Evolutionary conservation across 129 eudicot species (phyloP), one percentile per base, ranked within the genome.

Genomic region (Flaveria ramosissima): DNA sequence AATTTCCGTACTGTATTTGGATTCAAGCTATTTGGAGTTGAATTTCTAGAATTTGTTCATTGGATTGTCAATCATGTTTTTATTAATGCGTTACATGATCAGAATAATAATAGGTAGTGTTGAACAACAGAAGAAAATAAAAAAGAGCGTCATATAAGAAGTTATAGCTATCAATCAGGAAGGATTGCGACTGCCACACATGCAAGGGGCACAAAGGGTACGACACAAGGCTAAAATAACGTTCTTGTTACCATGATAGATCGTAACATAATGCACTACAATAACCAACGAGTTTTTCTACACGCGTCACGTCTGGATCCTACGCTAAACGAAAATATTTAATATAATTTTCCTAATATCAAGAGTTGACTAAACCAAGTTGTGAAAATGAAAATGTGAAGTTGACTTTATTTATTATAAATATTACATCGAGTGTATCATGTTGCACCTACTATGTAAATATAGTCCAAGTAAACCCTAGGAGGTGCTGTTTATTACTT

Each of bases 371-470:
- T 13, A 41, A 72, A 30, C n/a, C n/a, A n/a, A 72, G 4, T 72
- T n/a, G 13, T 8, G 12, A 42, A 36, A 57, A 17, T 7, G 36
- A 55, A 19, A 56, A 56, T 12, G 7, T 39, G 57, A 73, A 73
- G 77, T 73, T 73, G 77, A 73, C 77, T 71, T 52, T 30, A 9
- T 27, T 13, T 39, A 36, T n/a, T 4, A 32, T 53, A 53, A 20
- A 52, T 30, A 20, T 55, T 32, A 64, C 41, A 39, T 26, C 51
- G 20, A 52, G 46, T 73, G 21, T 55, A 73, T 24, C 68, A 41
- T 41, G 68, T 39, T 73, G 53, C 77, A 56, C 68, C 67, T 73
- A 73, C 67, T 41, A 55, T 42, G 30, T 56, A 20, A 36, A 16
- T 36, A 17, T 32, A 72, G 55, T 20, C 13, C 30, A 2, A 19